Conservation (phyloP, 768 basidiomycete genomes). For the Hypsizygus marmoreus region DNA sequence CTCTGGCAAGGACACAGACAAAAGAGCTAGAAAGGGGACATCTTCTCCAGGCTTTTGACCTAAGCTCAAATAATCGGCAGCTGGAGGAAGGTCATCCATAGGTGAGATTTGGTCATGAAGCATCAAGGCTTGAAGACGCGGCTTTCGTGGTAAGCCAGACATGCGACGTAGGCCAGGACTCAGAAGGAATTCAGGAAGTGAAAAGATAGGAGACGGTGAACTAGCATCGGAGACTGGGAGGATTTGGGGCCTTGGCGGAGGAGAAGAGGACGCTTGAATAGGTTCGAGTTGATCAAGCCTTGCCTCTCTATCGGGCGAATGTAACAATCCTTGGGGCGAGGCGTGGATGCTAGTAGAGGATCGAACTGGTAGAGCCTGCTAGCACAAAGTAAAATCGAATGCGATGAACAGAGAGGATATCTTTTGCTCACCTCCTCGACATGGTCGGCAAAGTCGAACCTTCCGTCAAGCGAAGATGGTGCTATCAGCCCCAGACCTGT, state of each 20-base stretch:
- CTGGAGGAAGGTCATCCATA: not conserved
- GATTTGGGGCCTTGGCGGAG: conserved; percentile 9
- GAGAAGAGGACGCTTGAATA: not conserved
- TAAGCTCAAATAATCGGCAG: no score
- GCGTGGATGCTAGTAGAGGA: no score
- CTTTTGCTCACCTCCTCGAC: no score
- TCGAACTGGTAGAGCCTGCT: no score
- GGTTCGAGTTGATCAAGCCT: not conserved
- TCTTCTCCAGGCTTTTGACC: no score
- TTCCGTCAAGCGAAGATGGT: not conserved
- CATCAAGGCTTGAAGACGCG: not conserved
- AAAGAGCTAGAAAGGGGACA: no score
- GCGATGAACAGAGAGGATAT: no score
- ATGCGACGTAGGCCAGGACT: not conserved
- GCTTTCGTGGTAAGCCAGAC: not conserved
- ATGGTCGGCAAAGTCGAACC: not conserved
- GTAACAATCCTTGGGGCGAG: no score
- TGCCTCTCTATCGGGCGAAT: not conserved
- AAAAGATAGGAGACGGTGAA: conserved; percentile 16
- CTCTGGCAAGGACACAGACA: no score
- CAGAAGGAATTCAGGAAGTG: conserved; percentile 4
- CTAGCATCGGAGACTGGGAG: conserved; percentile 1
- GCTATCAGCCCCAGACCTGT: not conserved
- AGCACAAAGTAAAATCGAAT: no score
- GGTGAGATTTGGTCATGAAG: not conserved